These are phyloP conservation scores for Taphrina sp. DNA, from an alignment of 1,139 yeast species.

Conservation along the genomic window DNA sequence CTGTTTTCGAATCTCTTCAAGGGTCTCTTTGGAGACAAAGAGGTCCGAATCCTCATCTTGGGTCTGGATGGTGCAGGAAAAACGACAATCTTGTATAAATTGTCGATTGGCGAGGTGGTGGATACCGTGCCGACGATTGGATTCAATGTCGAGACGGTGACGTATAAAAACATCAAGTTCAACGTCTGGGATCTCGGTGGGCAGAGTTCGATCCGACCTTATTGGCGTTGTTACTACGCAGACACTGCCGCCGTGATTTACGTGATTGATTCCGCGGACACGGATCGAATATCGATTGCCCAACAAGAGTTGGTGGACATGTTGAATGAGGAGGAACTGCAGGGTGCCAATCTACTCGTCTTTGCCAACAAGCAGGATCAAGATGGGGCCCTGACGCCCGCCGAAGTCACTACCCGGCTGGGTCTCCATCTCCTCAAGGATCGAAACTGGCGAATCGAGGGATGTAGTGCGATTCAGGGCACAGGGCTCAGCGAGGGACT, in stretches of 20 bases:
- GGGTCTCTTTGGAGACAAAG: slow-evolving; percentile 87
- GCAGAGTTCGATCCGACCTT: slow-evolving; percentile 93
- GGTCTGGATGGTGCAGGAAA: slow-evolving; percentile 97
- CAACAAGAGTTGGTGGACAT: slow-evolving; percentile 84
- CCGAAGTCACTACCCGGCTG: slow-evolving; percentile 87
- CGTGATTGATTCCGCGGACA: slow-evolving; percentile 95
- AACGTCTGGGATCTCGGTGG: slow-evolving; percentile 91
- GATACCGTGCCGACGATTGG: slow-evolving; percentile 59
- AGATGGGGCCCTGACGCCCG: slow-evolving; percentile 90
- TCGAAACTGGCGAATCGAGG: slow-evolving; percentile 96
- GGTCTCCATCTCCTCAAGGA: slow-evolving; percentile 85
- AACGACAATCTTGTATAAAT: slow-evolving; percentile 86
- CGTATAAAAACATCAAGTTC: slow-evolving; percentile 83
- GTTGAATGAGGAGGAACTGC: slow-evolving; percentile 88
- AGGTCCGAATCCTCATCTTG: slow-evolving; percentile 82
- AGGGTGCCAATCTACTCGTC: slow-evolving; percentile 84
- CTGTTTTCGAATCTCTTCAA: slow-evolving; percentile 81
- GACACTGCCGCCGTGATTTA: slow-evolving; percentile 54
- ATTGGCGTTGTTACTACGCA: slow-evolving; percentile 96
- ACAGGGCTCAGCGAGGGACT: slow-evolving; percentile 79
- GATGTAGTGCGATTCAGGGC: slow-evolving; percentile 92
- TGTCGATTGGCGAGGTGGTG: slow-evolving; percentile 42
- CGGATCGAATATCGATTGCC: slow-evolving; percentile 85
- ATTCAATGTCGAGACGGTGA: slow-evolving; percentile 90
- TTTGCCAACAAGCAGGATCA: slow-evolving; percentile 98